Evolutionary conservation across 768 basidiomycete genomes (phyloP), one percentile per base, ranked within the genome.

Genomic region (Pholiota conissans): DNA sequence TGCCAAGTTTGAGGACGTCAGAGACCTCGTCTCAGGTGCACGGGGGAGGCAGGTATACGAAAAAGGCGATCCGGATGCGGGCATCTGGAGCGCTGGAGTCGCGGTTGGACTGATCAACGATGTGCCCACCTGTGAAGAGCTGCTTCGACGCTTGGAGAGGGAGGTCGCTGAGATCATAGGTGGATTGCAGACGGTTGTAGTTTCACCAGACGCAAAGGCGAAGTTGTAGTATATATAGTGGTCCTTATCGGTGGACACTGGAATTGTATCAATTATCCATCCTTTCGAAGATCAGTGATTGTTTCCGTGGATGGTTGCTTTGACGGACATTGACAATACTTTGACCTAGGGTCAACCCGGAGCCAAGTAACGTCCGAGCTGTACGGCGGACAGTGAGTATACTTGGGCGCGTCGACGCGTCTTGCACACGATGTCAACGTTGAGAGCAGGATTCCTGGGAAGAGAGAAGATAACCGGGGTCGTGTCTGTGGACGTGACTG

Each of bases 1-100:
- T 11, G 91, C 90, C 37, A 87, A 95, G 73, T 97, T 97, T 63
- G 85, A 90, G 64, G 93, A 95, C 37, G 61, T 96, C 13, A 80
- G 85, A 16, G 84, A 95, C 35, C 81, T 93, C 48, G 90, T 92
- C 9, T 80, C 87, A 9, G 90, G 90, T 13, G 79, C 73, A 22
- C 79, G 91, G 63, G 85, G 93, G 58, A 80, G 82, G 54, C 59
- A 79, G 46, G 92, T 94, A 3, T 95, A 93, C 68, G 91, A 93
- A 67, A 81, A 69, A 1, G 95, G 95, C 7, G 95, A 97, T 65
- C 76, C 84, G 0, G 92, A 98, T 61, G 84, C 87, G 63, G 95
- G 95, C 3, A 88, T 96, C 48, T 96, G 95, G 95, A 82, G 72
- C 55, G 85, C 85, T 18, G 87, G 89, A 2, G 73, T 89, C 58